A percentile compares a stretch with the other conserved stretches of the same genome.
Conservation (phyloP, 2,329 filamentous ascomycete genomes). For the Aspergillus niger region DNA sequence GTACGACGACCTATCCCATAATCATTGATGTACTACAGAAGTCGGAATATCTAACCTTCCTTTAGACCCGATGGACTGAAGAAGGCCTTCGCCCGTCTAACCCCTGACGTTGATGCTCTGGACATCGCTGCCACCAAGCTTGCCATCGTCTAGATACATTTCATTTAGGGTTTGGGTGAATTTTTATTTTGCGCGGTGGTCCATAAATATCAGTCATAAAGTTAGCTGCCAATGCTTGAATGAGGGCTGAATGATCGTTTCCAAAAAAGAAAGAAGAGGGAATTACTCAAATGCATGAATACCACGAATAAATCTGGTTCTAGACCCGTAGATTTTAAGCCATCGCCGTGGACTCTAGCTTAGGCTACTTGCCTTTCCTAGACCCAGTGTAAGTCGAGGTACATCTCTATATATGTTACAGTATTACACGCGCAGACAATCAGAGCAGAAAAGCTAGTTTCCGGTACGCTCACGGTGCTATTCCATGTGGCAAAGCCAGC, state of each 20-base stretch:
- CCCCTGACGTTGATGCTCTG: slow-evolving; percentile 93
- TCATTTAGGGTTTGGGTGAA: slow-evolving; percentile 51
- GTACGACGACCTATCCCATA: slow-evolving; percentile 51
- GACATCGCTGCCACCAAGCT: slow-evolving; percentile 99
- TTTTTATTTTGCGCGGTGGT: slow-evolving; percentile 44
- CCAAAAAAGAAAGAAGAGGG: slow-evolving; percentile 37
- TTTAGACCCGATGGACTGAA: slow-evolving; percentile 88
- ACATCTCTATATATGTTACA: not conserved
- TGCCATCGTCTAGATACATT: slow-evolving; percentile 78
- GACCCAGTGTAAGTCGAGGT: not conserved
- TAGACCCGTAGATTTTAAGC: slow-evolving; percentile 16
- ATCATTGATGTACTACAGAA: not conserved
- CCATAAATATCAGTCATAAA: slow-evolving; percentile 40
- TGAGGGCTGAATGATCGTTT: slow-evolving; percentile 40
- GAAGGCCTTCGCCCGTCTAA: slow-evolving; percentile 98
- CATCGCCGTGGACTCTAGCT: not conserved
- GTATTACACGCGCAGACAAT: no score
- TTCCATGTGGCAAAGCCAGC: not conserved
- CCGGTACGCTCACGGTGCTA: no score
- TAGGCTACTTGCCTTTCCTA: not conserved
- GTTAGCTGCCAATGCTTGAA: slow-evolving; percentile 34
- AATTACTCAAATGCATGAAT: slow-evolving; percentile 30
- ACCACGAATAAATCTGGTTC: slow-evolving; percentile 15
- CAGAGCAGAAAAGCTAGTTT: no score
- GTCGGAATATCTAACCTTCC: slow-evolving; percentile 6